Conservation (phyloP, 2,329 filamentous ascomycete species). For the Trichoderma sp. region DNA sequence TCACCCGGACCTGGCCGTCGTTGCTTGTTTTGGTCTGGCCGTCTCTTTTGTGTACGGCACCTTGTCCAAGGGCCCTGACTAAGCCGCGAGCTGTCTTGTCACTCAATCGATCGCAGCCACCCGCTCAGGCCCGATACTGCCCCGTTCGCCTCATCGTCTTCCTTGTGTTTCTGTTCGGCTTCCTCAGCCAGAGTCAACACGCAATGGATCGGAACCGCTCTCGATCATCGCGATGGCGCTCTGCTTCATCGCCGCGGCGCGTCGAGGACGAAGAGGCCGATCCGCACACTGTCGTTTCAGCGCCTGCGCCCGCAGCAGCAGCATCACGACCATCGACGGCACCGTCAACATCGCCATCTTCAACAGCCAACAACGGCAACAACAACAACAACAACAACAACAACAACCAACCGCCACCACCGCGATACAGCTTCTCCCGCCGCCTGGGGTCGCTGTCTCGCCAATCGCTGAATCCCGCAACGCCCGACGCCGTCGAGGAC, state of each 20-base stretch:
- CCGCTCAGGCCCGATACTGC: conserved; percentile 19
- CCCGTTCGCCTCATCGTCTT: neutral
- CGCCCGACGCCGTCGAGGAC: conserved; percentile 21
- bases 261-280: neutral
- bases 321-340: neutral
- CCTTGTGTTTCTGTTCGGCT: neutral
- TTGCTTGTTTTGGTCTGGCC: neutral
- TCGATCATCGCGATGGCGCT: conserved; percentile 2
- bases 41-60: neutral
- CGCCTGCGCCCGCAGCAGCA: conserved; percentile 3
- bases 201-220: conserved; percentile 13
- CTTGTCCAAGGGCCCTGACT: neutral
- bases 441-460: conserved; percentile 5
- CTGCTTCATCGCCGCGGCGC: neutral
- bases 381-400: too few relatives aligned
- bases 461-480: conserved; percentile 10
- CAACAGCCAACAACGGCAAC: neutral
- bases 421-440: neutral
- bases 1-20: neutral
- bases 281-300: conserved; percentile 4
- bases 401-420: neutral
- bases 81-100: neutral
- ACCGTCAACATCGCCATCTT: neutral
- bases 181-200: neutral
- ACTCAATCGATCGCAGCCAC: neutral